Evolutionary conservation across 331 rosid genomes (phyloP), one percentile per base, ranked within the genome.

Genomic region (Malus hybrid): DNA sequence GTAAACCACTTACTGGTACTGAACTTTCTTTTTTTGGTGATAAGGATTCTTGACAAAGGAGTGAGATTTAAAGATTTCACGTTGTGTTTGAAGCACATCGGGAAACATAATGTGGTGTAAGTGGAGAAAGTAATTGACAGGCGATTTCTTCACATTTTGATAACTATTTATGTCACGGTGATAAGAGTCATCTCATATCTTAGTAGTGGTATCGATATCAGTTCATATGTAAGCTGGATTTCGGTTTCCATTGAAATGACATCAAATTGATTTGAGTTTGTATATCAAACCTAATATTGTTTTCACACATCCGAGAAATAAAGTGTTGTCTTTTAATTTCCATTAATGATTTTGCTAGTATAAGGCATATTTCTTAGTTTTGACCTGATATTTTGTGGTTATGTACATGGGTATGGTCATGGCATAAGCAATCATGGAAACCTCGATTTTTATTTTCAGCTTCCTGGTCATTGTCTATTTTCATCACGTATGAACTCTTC

Each of bases 1-100:
- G 99, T 92, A 86, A 54, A 24, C 10, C 68, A 24, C 18, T 60
- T 59, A 39, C 59, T 24, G 39, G 20, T 33, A 59, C 36, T 72
- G 34, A 57, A 10, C 15, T 59, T 9, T 34, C 39, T 16, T 14
- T 13, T 57, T 39, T 6, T 46, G 57, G 34, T 24, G 44, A 50
- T 69, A 13, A 20, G 32, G 22, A n/a, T 11, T 55, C 7, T 8
- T 69, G 42, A 19, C 24, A 5, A 36, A 24, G 5, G 20, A 5
- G 36, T 11, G 76, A 15, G 57, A 18, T 39, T 27, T 0, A 12
- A 8, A 18, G 3, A n/a, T 74, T 48, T 33, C 22, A 28, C 8
- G 5, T 50, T 65, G 62, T 4, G 6, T 24, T 27, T 28, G 63
- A 48, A 74, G 6, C 13, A 29, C 27, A 44, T 44, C 15, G 1